phyloP scores from a whole-genome alignment of 148 eudicot species.

The Camellia japonica region DNA sequence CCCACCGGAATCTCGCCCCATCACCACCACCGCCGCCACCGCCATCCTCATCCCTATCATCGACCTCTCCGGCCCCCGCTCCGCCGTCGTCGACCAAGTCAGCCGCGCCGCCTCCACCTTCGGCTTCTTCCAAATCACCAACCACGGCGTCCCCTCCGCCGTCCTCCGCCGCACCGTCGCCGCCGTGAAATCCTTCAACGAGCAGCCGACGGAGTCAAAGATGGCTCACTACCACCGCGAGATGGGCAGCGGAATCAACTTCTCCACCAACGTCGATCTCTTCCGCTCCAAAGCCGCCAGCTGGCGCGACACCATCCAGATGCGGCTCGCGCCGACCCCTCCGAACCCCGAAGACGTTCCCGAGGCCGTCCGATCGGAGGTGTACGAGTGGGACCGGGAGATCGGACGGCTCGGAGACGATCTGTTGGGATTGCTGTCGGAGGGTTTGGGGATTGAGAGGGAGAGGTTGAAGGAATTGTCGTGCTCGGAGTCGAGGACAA shows the following conservation, averaged over 20 bases:
- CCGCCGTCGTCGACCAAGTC: constrained; percentile 34
- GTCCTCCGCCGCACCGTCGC: constrained; percentile 27
- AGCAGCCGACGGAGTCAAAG: constrained; percentile 40
- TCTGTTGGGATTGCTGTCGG: constrained; percentile 28
- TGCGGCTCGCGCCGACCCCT: constrained; percentile 30
- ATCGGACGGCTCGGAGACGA: constrained; percentile 17
- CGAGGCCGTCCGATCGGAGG: constrained; percentile 23
- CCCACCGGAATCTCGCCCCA: constrained; percentile 32
- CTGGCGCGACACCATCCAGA: constrained; percentile 65
- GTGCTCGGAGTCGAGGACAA: constrained; percentile 31
- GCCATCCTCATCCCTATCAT: constrained; percentile 35
- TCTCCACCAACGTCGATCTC: constrained; percentile 55
- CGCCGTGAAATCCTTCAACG: constrained; percentile 39
- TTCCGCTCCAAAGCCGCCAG: constrained; percentile 61
- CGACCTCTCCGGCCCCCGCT: constrained; percentile 43
- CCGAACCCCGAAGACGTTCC: constrained; percentile 29
- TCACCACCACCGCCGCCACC: neutral
- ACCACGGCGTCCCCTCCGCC: constrained; percentile 42
- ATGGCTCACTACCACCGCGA: constrained; percentile 27
- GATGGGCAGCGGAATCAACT: constrained; percentile 7
- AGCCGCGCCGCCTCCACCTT: constrained; percentile 34
- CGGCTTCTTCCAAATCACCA: constrained; percentile 66
- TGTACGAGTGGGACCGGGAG: constrained; percentile 31
- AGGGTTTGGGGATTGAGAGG: constrained; percentile 31
- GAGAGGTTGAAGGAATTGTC: constrained; percentile 29